Conservation (phyloP, 257 asterid species). For the Hygrophila difformis region DNA sequence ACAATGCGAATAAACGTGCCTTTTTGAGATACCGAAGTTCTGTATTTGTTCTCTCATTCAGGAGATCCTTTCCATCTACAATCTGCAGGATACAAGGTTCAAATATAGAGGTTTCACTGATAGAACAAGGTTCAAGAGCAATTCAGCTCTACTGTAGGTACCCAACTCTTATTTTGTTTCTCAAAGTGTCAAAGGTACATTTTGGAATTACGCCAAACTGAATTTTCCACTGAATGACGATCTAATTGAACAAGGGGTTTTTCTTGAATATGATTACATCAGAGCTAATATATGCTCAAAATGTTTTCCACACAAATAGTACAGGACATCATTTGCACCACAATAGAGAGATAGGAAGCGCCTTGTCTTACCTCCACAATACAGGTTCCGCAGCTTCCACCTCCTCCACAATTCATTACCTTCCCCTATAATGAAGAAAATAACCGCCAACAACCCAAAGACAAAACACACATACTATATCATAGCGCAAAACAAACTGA, state of each 20-base stretch:
- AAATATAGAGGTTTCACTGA: background rate
- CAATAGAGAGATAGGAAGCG: background rate
- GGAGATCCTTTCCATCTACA: slow-evolving; percentile 73
- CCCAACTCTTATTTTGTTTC: too few relatives aligned
- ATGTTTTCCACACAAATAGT: background rate
- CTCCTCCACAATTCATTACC: slow-evolving; percentile 81
- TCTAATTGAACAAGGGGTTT: background rate
- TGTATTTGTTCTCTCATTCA: slow-evolving; percentile 75
- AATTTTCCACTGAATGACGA: background rate
- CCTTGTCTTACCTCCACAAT: slow-evolving; percentile 61
- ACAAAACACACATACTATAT: background rate
- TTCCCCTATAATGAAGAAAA: slow-evolving; percentile 44
- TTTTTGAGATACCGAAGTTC: slow-evolving; percentile 78
- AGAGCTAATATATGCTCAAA: background rate
- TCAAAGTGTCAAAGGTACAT: background rate
- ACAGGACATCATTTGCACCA: background rate
- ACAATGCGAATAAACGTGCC: slow-evolving; percentile 42
- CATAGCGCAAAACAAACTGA: too few relatives aligned
- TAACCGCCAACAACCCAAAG: background rate
- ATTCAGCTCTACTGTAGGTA: background rate
- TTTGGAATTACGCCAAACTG: background rate
- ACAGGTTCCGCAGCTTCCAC: slow-evolving; percentile 92
- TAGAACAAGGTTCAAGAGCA: background rate
- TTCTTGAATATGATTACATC: too few relatives aligned
- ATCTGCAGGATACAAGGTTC: slow-evolving; percentile 34